These are phyloP conservation scores for Aspergillus baeticus DNA, from an alignment of 495 filamentous ascomycete genomes.

Conservation along the genomic window DNA sequence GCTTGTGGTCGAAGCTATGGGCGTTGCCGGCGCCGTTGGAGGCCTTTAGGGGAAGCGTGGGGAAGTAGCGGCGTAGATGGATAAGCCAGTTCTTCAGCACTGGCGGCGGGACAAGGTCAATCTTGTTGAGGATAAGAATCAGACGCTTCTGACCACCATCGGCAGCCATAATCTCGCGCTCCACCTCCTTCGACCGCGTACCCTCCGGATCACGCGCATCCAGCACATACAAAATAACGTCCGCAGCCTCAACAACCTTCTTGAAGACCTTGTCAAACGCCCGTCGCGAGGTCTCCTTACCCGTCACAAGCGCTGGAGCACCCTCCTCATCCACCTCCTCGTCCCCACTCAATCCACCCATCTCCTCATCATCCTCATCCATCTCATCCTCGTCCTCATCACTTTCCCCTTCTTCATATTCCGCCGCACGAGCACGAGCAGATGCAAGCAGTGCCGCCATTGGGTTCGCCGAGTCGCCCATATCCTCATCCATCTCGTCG, in stretches of 20 bases:
- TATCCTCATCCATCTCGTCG: slow-evolving; percentile 53
- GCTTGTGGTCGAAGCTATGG: slow-evolving; percentile 87
- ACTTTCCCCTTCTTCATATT: slow-evolving; percentile 67
- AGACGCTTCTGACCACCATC: slow-evolving; percentile 80
- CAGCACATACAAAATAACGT: slow-evolving; percentile 92
- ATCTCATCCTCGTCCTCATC: slow-evolving; percentile 61
- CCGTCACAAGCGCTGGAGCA: slow-evolving; percentile 27
- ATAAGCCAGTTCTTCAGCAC: slow-evolving; percentile 82
- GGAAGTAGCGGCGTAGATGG: slow-evolving; percentile 87
- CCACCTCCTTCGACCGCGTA: slow-evolving; percentile 86
- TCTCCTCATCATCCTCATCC: slow-evolving; percentile 51
- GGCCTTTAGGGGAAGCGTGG: slow-evolving; percentile 86
- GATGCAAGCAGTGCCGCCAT: slow-evolving; percentile 95
- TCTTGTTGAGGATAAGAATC: slow-evolving; percentile 95
- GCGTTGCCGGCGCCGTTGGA: slow-evolving; percentile 81
- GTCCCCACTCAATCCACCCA: slow-evolving; percentile 47
- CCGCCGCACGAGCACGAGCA: slow-evolving; percentile 76
- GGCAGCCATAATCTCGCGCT: slow-evolving; percentile 83
- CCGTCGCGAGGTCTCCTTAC: slow-evolving; percentile 74
- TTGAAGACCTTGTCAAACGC: slow-evolving; percentile 97
- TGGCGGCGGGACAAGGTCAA: slow-evolving; percentile 81
- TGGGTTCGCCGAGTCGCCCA: slow-evolving; percentile 70
- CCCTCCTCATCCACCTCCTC: slow-evolving; percentile 27
- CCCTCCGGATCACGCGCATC: slow-evolving; percentile 92
- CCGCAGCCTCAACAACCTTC: slow-evolving; percentile 82